phyloP scores from a whole-genome alignment of 1,284 basidiomycete species.

The Cystobasidium pallidum region DNA sequence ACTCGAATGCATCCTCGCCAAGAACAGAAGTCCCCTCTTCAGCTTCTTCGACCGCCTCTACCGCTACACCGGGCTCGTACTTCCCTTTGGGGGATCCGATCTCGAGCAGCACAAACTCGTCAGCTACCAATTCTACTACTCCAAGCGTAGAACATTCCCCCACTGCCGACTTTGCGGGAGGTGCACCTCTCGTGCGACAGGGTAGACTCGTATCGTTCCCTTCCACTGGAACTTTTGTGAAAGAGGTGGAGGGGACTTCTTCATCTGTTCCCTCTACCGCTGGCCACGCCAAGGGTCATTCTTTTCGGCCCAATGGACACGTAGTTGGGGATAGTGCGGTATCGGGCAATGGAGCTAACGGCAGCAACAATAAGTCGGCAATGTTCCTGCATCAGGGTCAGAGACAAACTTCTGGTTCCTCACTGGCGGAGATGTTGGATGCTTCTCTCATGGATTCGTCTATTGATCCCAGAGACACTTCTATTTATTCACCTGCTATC shows the following conservation, averaged over 20 bases:
- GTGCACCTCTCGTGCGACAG: conserved; percentile 30
- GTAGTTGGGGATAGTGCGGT: not conserved
- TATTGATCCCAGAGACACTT: conserved; percentile 30
- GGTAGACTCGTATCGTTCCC: conserved; percentile 30
- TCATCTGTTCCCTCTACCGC: not conserved
- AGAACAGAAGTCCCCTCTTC: conserved; percentile 26
- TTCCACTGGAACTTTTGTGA: conserved; percentile 10
- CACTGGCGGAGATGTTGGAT: conserved; percentile 14
- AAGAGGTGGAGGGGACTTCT: not conserved
- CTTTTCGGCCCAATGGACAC: conserved; percentile 19
- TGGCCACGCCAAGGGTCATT: not conserved
- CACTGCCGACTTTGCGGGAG: conserved; percentile 30
- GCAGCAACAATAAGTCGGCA: not conserved
- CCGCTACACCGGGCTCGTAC: conserved; percentile 25
- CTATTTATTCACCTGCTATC: conserved; percentile 40
- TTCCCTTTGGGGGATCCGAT: conserved; percentile 29
- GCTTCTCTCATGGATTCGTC: conserved; percentile 28
- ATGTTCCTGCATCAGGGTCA: conserved; percentile 10
- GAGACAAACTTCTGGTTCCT: conserved; percentile 24
- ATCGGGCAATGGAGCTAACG: not conserved
- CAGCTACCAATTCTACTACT: conserved; percentile 24
- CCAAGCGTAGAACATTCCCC: conserved; percentile 23
- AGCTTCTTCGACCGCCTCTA: conserved; percentile 22
- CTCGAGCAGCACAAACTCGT: conserved; percentile 15
- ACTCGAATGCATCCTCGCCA: conserved; percentile 9